These are phyloP conservation scores for Lasiosphaeriaceae sp. DNA, from an alignment of 495 filamentous ascomycete genomes.

Conservation along the genomic window DNA sequence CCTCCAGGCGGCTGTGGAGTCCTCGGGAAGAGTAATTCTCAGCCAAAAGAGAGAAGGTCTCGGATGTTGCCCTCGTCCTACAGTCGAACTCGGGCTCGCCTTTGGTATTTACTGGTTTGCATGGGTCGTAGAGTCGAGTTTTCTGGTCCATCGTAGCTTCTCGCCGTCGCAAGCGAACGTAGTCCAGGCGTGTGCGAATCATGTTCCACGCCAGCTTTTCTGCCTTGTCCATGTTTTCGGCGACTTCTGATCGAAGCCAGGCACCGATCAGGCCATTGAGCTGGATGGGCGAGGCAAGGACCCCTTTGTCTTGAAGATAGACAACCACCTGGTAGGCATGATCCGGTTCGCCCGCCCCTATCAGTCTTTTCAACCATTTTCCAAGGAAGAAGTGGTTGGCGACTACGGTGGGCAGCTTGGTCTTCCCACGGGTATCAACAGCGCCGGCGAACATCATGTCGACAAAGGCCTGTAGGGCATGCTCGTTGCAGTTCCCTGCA, in stretches of 20 bases:
- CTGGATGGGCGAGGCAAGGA: constrained; percentile 62
- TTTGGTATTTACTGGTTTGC: constrained; percentile 26
- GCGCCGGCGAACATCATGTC: constrained; percentile 76
- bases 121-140: constrained; percentile 15
- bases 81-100: constrained; percentile 25
- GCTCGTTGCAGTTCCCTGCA: constrained; percentile 52
- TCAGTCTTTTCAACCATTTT: constrained; percentile 76
- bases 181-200: constrained; percentile 62
- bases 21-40: constrained; percentile 63
- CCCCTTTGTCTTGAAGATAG: constrained; percentile 61
- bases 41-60: constrained; percentile 73
- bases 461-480: constrained; percentile 69
- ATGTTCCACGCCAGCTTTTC: constrained; percentile 73
- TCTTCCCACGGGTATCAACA: constrained; percentile 36
- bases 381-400: constrained; percentile 78
- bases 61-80: constrained; percentile 55
- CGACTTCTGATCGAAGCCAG: constrained; percentile 60
- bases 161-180: constrained; percentile 39
- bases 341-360: constrained; percentile 66
- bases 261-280: constrained; percentile 73
- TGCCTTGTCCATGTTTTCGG: constrained; percentile 53
- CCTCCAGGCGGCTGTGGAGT: constrained; percentile 50
- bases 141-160: constrained; percentile 6
- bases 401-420: constrained; percentile 54
- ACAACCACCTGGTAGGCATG: constrained; percentile 65